These are phyloP conservation scores for Hypericum perforatum DNA, from an alignment of 345 rosid species.

Conservation along the genomic window DNA sequence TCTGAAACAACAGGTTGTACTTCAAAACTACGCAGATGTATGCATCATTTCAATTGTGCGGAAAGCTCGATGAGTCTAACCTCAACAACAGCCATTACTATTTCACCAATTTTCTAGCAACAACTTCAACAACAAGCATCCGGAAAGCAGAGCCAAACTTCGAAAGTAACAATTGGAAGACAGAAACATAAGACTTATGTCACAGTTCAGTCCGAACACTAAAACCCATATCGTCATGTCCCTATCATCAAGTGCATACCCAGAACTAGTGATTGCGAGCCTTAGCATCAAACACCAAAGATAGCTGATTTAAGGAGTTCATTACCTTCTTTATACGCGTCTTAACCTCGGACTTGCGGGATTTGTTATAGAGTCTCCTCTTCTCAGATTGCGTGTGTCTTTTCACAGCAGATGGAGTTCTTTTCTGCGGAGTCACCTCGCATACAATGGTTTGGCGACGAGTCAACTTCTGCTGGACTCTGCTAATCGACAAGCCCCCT, in stretches of 20 bases:
- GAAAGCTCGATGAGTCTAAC: too few relatives aligned
- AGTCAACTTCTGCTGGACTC: constrained; percentile 25
- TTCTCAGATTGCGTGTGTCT: constrained; percentile 82
- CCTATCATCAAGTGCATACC: not conserved
- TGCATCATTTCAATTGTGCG: too few relatives aligned
- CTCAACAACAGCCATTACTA: too few relatives aligned
- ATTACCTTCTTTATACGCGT: constrained; percentile 96
- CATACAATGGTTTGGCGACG: constrained; percentile 48
- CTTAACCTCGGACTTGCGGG: constrained; percentile 74
- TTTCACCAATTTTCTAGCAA: too few relatives aligned
- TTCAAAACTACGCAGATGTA: too few relatives aligned
- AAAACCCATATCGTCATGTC: not conserved
- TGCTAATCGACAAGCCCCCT: constrained; percentile 42
- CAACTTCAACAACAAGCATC: not conserved
- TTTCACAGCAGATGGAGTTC: constrained; percentile 82
- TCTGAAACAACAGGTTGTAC: too few relatives aligned
- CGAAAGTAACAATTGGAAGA: not conserved
- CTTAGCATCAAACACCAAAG: not conserved
- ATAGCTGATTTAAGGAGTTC: not conserved
- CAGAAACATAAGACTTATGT: not conserved
- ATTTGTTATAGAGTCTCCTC: constrained; percentile 65
- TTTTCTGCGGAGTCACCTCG: constrained; percentile 60
- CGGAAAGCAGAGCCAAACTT: not conserved
- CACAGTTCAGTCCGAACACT: not conserved
- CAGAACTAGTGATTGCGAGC: not conserved